A percentile compares a stretch with the other conserved stretches of the same genome.
These are phyloP conservation scores for Clarireedia sp. DNA, from an alignment of 2,329 filamentous ascomycete species.

Conservation along the genomic window DNA sequence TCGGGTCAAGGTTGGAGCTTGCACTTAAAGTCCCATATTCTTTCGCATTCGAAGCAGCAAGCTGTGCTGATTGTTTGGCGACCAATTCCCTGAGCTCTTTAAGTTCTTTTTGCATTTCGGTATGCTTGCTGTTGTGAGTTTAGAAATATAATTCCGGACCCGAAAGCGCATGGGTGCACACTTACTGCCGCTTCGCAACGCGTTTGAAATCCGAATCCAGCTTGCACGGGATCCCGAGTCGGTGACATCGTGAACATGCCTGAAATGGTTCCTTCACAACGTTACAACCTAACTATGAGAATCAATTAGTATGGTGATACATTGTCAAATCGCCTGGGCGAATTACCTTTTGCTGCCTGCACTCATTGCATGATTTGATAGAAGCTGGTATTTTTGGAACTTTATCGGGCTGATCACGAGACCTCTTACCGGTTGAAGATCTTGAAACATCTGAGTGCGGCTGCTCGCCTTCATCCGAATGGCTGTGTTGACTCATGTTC, in stretches of 20 bases:
- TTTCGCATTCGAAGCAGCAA: conserved; percentile 31
- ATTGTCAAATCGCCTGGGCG: background rate
- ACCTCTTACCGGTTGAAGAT: conserved; percentile 4
- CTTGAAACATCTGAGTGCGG: background rate
- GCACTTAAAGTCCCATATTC: conserved; percentile 45
- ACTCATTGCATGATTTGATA: conserved; percentile 36
- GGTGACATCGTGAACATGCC: conserved; percentile 53
- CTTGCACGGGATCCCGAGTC: conserved; percentile 54
- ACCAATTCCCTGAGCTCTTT: conserved; percentile 38
- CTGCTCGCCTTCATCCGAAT: conserved; percentile 2
- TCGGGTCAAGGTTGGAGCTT: conserved; percentile 32
- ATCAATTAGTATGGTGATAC: background rate
- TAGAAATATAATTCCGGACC: background rate
- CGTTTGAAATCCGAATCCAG: conserved; percentile 64
- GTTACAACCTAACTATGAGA: conserved; percentile 54
- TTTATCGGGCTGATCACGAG: conserved; percentile 5
- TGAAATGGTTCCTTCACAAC: conserved; percentile 56
- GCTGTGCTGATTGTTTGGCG: conserved; percentile 7
- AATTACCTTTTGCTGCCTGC: conserved; percentile 59
- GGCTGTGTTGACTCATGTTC: background rate
- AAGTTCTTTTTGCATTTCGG: conserved; percentile 53
- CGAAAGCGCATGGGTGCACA: background rate
- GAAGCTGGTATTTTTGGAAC: conserved; percentile 4
- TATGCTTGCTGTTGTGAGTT: conserved; percentile 45
- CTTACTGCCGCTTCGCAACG: conserved; percentile 42